Evolutionary conservation across 176 grass and related monocot species (phyloP), one percentile per base, ranked within the genome.

Genomic region (Ensete glaucum): DNA sequence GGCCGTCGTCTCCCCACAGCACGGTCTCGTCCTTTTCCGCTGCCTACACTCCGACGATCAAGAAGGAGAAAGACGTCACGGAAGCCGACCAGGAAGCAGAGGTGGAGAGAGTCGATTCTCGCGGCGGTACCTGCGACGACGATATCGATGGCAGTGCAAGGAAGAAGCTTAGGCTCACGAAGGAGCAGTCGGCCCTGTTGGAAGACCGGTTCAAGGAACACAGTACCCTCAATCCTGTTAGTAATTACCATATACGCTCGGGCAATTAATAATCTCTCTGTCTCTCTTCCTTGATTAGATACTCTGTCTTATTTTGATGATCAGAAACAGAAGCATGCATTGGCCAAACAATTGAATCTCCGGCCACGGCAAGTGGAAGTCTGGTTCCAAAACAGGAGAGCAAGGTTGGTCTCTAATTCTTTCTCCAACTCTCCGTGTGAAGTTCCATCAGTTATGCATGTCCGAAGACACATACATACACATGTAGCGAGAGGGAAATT

Each of bases 331-430:
- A 80, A 80, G 56, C 69, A 80, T 51, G 57, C 55, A 43, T 73
- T 80, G 15, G 69, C 78, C 8, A 72, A 73, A 27, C 69, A 73
- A 73, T 64, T 80, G 57, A 80, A 80, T n/a, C 69, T 80, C 25
- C 68, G 69, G 69, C 69, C 78, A 11, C 56, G 78, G 50, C 78
- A 80, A 58, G 69, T 80, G 9, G 78, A 80, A 53, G 78, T 80
- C 19, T 80, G 78, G 78, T 80, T 80, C 43, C 78, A 80, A 50
- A 80, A 80, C 24, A 80, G 78, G 67, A 80, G 78, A 64, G 78
- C 78, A 21, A 73, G 78, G 78, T 80, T 65, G 14, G 15, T 72
- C 23, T 24, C 20, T 7, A 50, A 13, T 56, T 72, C 12, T 14
- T 74, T 21, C 26, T 74, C 21, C 19, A 8, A 74, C 21, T 53